These are phyloP conservation scores for Cercospora janseana DNA, from an alignment of 2,329 filamentous ascomycete species.

Conservation along the genomic window DNA sequence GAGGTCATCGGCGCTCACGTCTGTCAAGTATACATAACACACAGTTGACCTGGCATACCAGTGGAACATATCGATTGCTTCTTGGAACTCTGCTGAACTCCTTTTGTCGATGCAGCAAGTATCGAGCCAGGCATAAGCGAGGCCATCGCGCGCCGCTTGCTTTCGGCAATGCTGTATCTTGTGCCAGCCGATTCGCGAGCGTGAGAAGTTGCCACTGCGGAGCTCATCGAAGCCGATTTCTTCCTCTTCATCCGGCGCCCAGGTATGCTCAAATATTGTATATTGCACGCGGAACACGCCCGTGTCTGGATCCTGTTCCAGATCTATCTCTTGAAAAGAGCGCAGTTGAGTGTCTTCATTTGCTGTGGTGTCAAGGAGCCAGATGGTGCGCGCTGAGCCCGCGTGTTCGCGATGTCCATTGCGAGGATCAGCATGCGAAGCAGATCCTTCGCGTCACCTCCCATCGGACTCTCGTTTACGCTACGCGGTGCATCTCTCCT, in stretches of 20 bases:
- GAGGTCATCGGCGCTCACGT: neutral
- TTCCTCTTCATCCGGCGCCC: neutral
- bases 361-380: neutral
- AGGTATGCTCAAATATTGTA: conserved; percentile 5
- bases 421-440: no score
- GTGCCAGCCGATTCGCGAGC: neutral
- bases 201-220: neutral
- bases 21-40: conserved; percentile 1
- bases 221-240: neutral
- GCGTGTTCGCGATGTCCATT: neutral
- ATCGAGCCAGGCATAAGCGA: conserved; percentile 2
- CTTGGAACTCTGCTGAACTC: neutral
- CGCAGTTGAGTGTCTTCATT: neutral
- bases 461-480: no score
- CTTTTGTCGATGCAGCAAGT: conserved; percentile 6
- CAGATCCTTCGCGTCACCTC: no score
- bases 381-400: neutral
- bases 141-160: neutral
- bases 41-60: neutral
- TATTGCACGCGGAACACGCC: neutral
- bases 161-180: neutral
- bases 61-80: neutral
- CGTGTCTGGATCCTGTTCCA: neutral
- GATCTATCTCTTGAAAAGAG: neutral
- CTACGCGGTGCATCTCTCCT: no score